Conservation (phyloP, 2,329 filamentous ascomycete species). For the Phialophora chinensis region DNA sequence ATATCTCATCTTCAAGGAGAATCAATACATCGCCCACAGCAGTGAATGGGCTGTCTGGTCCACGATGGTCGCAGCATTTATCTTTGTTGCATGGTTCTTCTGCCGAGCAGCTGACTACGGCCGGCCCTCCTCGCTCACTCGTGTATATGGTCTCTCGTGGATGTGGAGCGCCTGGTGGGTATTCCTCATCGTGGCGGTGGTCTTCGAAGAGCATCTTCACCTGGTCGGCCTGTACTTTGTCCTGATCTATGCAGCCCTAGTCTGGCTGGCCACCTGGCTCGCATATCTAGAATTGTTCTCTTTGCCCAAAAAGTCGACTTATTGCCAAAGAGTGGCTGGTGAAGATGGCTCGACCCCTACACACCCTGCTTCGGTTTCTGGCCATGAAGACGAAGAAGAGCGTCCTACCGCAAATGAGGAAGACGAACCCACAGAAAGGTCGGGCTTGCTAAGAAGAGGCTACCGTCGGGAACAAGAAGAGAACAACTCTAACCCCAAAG, state of each 20-base stretch:
- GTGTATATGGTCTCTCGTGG: slow-evolving; percentile 83
- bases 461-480: slow-evolving; percentile 38
- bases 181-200: slow-evolving; percentile 72
- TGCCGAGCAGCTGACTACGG: slow-evolving; percentile 78
- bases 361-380: slow-evolving; percentile 35
- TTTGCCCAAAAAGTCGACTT: slow-evolving; percentile 73
- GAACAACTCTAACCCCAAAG: slow-evolving; percentile 20
- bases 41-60: slow-evolving; percentile 86
- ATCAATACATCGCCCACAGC: slow-evolving; percentile 89
- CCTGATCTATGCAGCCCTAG: slow-evolving; percentile 76
- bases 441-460: slow-evolving; percentile 36
- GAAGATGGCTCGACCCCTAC: slow-evolving; percentile 47
- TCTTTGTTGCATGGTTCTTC: slow-evolving; percentile 81
- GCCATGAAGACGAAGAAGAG: slow-evolving; percentile 42
- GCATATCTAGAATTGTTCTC: slow-evolving; percentile 81
- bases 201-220: slow-evolving; percentile 75
- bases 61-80: slow-evolving; percentile 82
- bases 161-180: slow-evolving; percentile 77
- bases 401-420: slow-evolving; percentile 50
- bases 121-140: slow-evolving; percentile 83
- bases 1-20: slow-evolving; percentile 78
- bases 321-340: slow-evolving; percentile 63
- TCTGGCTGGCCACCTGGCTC: slow-evolving; percentile 76
- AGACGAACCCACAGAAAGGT: slow-evolving; percentile 39
- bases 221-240: slow-evolving; percentile 80